Evolutionary conservation across 495 filamentous ascomycete genomes (phyloP), one percentile per base, ranked within the genome.

Genomic region (Halenospora varia): DNA sequence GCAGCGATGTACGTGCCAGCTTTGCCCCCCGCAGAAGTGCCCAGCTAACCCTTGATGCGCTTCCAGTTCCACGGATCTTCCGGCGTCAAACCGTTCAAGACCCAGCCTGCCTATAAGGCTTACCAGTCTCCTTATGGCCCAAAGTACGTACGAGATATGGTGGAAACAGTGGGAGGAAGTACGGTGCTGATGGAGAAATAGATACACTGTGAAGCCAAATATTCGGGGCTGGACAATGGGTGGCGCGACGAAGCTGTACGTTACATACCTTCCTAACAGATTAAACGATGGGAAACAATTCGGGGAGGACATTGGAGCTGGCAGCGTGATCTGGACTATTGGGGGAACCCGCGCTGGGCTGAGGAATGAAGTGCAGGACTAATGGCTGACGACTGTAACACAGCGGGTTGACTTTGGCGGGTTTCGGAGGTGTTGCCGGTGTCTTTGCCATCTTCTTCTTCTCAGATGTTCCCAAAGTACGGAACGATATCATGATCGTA

Each of bases 391-490:
- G 60, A 25, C 20, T 41, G 56, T 18, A n/a, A 71, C 42, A 10
- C 19, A 88, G 84, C 58, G 83, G 76, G 54, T 60, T 69, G 26
- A 78, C 82, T 20, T 75, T 76, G 17, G 80, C 64, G 53, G 73
- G 71, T 26, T 88, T 88, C 70, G 86, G 83, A 61, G 79, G 77
- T 59, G 75, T 78, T 45, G 80, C 78, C 41, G 84, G 80, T 61
- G 68, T 83, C 65, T 82, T 82, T 68, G 82, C 79, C n/a, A 68
- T 90, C 60, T 87, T 83, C 74, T 84, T 88, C 79, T 81, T 90
- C 72, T 78, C 82, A 53, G 86, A 86, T 51, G 76, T 90, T 40
- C 87, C 87, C 51, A 77, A 80, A 66, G 83, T 90, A 42, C 72
- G 80, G 66, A 79, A 72, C 59, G 87, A 90, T 70, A 85, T 90